A percentile compares a stretch with the other conserved stretches of the same genome.
These are phyloP conservation scores for Aureobasidium zeae DNA, from an alignment of 2,329 filamentous ascomycete species.

Conservation along the genomic window DNA sequence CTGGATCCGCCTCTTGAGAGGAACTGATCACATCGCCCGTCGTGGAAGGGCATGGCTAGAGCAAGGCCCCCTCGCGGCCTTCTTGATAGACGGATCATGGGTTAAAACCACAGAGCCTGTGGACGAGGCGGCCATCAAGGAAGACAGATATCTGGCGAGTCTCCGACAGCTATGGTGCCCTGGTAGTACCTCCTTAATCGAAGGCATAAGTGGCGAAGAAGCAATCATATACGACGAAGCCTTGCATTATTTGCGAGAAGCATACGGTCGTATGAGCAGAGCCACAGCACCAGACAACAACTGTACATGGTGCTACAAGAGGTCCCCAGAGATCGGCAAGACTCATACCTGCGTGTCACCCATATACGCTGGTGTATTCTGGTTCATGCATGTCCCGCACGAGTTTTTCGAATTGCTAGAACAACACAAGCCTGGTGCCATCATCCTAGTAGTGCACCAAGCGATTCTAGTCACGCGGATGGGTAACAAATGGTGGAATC, in stretches of 20 bases:
- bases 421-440: conserved; percentile 8
- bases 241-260: conserved; percentile 10
- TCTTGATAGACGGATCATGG: neutral
- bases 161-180: conserved; percentile 8
- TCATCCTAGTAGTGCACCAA: conserved; percentile 6
- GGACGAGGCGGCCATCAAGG: neutral
- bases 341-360: conserved; percentile 4
- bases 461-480: conserved; percentile 6
- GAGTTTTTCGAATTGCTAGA: conserved; percentile 14
- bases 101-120: neutral
- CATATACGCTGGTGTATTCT: conserved; percentile 3
- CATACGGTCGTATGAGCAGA: conserved; percentile 13
- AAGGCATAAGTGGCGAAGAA: conserved; percentile 3
- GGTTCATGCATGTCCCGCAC: conserved; percentile 4
- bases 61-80: neutral
- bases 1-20: conserved; percentile 12
- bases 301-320: conserved; percentile 12
- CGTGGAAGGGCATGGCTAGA: conserved; percentile 12
- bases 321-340: neutral
- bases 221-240: conserved; percentile 7
- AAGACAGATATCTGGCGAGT: conserved; percentile 10
- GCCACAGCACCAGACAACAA: conserved; percentile 3
- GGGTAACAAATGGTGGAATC: conserved; percentile 8
- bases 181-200: neutral
- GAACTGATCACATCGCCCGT: conserved; percentile 5